phyloP scores from a whole-genome alignment of 169 alveolate species.

The Cardiosporidium cionae region DNA sequence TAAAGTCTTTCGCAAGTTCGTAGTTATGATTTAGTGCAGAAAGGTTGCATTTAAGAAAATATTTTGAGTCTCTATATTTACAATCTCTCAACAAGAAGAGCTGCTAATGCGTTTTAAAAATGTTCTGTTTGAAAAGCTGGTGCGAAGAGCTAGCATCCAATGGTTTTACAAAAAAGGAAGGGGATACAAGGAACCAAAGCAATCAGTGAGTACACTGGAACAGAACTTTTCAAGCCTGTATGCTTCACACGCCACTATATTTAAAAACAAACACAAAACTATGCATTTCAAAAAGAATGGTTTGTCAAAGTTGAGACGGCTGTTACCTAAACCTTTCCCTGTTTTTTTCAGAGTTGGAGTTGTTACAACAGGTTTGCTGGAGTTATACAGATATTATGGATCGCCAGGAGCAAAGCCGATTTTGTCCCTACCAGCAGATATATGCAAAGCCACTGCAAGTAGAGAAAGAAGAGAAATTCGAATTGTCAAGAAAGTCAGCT shows the following conservation, averaged over 20 bases:
- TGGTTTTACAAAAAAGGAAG: conserved; percentile 17
- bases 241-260: background rate
- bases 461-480: conserved; percentile 30
- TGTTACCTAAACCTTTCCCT: background rate
- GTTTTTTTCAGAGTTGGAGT: conserved; percentile 18
- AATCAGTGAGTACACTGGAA: conserved; percentile 19
- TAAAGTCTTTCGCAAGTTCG: conserved; percentile 14
- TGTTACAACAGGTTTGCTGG: conserved; percentile 13
- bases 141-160: conserved; percentile 13
- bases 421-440: conserved; percentile 8
- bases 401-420: conserved; percentile 23
- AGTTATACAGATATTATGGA: conserved; percentile 28
- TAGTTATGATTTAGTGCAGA: background rate
- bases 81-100: too few relatives aligned
- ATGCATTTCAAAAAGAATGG: background rate
- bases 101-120: too few relatives aligned
- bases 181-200: background rate
- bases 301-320: background rate
- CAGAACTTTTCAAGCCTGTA: background rate
- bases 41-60: too few relatives aligned
- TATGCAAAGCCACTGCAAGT: conserved; percentile 30
- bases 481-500: conserved; percentile 14
- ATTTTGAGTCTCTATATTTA: too few relatives aligned
- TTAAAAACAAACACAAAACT: background rate
- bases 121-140: conserved; percentile 15